Base-by-base conservation (phyloP, 495 filamentous ascomycete genomes). In the Parathielavia appendiculata region DNA sequence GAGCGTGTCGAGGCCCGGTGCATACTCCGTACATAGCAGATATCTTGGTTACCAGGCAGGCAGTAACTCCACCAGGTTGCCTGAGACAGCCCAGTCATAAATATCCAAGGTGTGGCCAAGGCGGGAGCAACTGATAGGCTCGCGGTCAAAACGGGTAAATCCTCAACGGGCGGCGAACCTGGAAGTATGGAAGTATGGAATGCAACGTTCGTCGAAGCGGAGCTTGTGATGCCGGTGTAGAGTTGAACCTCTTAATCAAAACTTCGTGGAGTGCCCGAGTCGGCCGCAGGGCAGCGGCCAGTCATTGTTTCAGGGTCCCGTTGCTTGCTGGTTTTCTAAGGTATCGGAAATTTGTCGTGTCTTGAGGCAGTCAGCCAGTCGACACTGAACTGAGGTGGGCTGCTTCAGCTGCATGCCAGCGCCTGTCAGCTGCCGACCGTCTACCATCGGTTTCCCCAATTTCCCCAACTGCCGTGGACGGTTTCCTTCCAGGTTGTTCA, bases 61-160 rank as follows among this genome's bases (percentile, higher is more conserved):
- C n/a, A n/a, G n/a, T n/a, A 54, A 54, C 59, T 48, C 36, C 58
- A 55, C 56, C 26, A 30, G 2, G 26, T 36, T 48, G 46, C 13
- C 49, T 44, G 49, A 56, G 46, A 12, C n/a, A 34, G 5, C 17
- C 26, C 26, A 30, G 2, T 26, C 20, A n/a, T 44, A 50, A 55
- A 62, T 51, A 55, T 22, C 59, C 50, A 54, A 55, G 60, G 51
- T 13, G 30, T 54, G 48, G 60, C 55, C 55, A 58, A 62, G 59
- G 49, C 54, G 48, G 44, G 49, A 54, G 49, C 50, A 58, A 54
- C 59, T 54, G 59, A 62, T 52, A 57, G 54, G 59, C 54, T 53
- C 48, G 44, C 22, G 22, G 26, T 36, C 48, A 34, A 34, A 22
- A 51, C 55, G 60, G 60, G 22, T 58, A 62, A 62, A 62, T 62